Evolutionary conservation across 116 monocot species (phyloP).

Genomic region (Papilionanthe hybrid): DNA sequence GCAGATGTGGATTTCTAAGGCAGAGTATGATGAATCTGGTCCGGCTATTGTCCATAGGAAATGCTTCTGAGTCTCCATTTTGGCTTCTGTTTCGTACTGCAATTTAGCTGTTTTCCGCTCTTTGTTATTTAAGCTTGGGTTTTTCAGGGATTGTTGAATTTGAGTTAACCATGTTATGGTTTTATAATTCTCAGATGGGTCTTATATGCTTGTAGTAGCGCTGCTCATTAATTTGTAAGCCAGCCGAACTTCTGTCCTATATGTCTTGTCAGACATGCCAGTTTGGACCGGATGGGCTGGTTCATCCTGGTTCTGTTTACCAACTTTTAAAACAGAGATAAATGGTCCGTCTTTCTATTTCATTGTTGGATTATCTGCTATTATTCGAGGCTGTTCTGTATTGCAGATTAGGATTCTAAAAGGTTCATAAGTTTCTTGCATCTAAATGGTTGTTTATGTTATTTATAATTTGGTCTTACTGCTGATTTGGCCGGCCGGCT

Average conservation of each 20-base stretch:
- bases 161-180: background rate
- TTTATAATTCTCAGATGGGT: background rate
- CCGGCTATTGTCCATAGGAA: constrained; percentile 51
- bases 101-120: background rate
- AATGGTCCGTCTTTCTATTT: too few species aligned
- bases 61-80: constrained; percentile 22
- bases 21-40: constrained; percentile 48
- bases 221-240: background rate
- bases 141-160: background rate
- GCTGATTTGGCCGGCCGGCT: too few species aligned
- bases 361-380: too few species aligned
- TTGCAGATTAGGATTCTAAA: too few species aligned
- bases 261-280: too few species aligned
- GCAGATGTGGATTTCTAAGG: constrained; percentile 63
- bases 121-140: background rate
- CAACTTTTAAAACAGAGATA: too few species aligned
- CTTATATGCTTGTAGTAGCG: background rate
- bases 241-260: background rate
- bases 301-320: too few species aligned
- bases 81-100: background rate
- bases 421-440: too few species aligned
- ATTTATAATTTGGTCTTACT: too few species aligned
- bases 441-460: too few species aligned
- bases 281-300: too few species aligned
- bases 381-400: too few species aligned